Evolutionary conservation across 2,329 filamentous ascomycete species (phyloP).

Genomic region (Plenodomus tracheiphilus): DNA sequence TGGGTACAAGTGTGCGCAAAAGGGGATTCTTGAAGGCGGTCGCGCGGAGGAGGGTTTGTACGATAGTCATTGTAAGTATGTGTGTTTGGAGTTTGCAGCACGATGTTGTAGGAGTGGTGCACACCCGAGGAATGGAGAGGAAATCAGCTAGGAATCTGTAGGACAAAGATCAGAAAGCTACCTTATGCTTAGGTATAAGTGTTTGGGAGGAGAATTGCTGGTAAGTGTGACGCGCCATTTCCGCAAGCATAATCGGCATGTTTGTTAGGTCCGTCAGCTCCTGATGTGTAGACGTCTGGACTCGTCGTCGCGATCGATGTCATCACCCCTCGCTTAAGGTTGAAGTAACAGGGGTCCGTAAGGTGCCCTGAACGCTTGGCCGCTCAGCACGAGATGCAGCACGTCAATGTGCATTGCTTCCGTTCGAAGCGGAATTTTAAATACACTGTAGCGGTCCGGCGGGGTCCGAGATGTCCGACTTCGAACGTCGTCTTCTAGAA

Average conservation of each 20-base stretch:
- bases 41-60: constrained; percentile 58
- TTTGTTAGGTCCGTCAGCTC: constrained; percentile 10
- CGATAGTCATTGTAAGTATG: constrained; percentile 31
- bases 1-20: constrained; percentile 64
- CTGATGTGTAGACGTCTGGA: constrained; percentile 23
- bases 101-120: background rate
- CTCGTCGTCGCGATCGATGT: constrained; percentile 30
- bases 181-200: no score
- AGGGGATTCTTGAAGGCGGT: constrained; percentile 67
- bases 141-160: background rate
- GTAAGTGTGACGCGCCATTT: background rate
- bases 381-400: background rate
- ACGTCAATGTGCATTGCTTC: background rate
- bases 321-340: constrained; percentile 23
- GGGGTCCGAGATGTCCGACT: background rate
- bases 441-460: no score
- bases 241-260: background rate
- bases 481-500: no score
- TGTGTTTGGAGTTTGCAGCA: background rate
- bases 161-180: no score
- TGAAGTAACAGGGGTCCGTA: constrained; percentile 2
- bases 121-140: background rate
- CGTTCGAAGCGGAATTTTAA: no score
- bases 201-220: constrained; percentile 5
- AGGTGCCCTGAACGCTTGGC: background rate